A percentile compares a stretch with the other conserved stretches of the same genome.
Evolutionary conservation across 2,329 filamentous ascomycete genomes (phyloP).

Genomic region (Xylaria sp.): DNA sequence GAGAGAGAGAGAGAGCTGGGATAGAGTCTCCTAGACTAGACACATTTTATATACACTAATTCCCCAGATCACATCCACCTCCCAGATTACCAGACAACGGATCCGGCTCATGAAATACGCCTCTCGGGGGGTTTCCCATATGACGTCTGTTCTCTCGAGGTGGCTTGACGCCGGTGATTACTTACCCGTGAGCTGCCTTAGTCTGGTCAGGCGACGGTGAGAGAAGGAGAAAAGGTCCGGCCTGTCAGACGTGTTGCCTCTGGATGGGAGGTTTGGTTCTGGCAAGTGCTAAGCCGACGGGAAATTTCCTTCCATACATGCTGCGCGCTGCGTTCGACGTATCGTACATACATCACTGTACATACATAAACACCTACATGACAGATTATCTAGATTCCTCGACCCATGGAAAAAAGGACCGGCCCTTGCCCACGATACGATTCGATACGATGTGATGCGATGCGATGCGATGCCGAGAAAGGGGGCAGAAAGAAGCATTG

Average conservation of each 20-base stretch:
- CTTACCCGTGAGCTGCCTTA: neutral
- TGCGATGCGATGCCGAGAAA: neutral
- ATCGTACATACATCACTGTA: neutral
- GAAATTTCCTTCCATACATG: too few species aligned
- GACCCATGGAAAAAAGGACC: neutral
- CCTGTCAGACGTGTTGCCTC: neutral
- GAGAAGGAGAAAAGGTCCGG: neutral
- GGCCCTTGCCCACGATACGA: too few species aligned
- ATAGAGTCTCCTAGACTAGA: conserved; percentile 12
- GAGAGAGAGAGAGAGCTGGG: neutral
- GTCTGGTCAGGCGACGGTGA: neutral
- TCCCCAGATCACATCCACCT: conserved; percentile 3
- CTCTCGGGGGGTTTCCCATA: neutral
- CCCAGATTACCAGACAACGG: neutral
- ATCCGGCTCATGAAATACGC: neutral
- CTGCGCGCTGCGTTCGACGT: too few species aligned
- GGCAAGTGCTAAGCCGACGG: neutral
- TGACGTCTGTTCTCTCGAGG: neutral
- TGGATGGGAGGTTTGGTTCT: neutral
- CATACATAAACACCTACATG: neutral
- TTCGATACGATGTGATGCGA: too few species aligned
- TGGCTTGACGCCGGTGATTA: conserved; percentile 1
- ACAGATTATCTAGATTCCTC: neutral
- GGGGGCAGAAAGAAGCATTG: neutral
- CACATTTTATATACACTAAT: conserved; percentile 1